Percentiles rank a stretch among this genome's conserved stretches.
Conservation (phyloP, 768 basidiomycete genomes). For the Saitozyma sp. region DNA sequence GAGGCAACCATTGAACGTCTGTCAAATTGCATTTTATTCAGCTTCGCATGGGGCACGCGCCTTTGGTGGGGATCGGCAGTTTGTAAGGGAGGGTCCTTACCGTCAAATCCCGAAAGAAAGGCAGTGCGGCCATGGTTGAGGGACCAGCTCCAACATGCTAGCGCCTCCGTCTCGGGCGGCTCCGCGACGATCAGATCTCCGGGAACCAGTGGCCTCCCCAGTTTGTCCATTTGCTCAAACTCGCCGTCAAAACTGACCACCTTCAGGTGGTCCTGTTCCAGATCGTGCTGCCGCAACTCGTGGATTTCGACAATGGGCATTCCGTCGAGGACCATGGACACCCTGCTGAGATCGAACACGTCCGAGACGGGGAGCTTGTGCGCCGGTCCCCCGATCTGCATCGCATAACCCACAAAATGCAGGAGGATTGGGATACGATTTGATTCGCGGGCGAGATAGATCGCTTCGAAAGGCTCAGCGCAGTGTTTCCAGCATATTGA, state of each 20-base stretch:
- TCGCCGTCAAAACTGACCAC: constrained; percentile 1
- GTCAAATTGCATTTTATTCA: too few species aligned
- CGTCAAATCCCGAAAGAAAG: neutral
- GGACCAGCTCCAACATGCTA: constrained; percentile 2
- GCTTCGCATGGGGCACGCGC: neutral
- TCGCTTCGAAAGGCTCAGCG: neutral
- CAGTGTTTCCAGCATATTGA: too few species aligned
- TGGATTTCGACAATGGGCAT: constrained; percentile 14
- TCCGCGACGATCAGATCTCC: constrained; percentile 2
- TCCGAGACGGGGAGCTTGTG: constrained; percentile 6
- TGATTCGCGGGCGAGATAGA: constrained; percentile 4
- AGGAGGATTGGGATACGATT: constrained; percentile 13
- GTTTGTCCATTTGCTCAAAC: neutral
- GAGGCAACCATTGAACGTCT: too few species aligned
- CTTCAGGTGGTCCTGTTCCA: neutral
- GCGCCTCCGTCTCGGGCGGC: neutral
- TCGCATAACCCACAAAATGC: constrained; percentile 1
- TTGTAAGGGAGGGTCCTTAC: too few species aligned
- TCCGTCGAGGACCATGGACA: constrained; percentile 6
- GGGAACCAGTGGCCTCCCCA: neutral
- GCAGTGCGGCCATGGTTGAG: neutral
- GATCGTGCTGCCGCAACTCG: neutral
- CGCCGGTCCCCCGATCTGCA: constrained; percentile 3
- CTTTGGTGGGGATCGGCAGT: neutral
- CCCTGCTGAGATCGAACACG: constrained; percentile 12